Percentiles rank a stretch among this genome's conserved stretches.
Evolutionary conservation across 2,329 filamentous ascomycete species (phyloP).

Genomic region (Fusarium chlamydosporum): DNA sequence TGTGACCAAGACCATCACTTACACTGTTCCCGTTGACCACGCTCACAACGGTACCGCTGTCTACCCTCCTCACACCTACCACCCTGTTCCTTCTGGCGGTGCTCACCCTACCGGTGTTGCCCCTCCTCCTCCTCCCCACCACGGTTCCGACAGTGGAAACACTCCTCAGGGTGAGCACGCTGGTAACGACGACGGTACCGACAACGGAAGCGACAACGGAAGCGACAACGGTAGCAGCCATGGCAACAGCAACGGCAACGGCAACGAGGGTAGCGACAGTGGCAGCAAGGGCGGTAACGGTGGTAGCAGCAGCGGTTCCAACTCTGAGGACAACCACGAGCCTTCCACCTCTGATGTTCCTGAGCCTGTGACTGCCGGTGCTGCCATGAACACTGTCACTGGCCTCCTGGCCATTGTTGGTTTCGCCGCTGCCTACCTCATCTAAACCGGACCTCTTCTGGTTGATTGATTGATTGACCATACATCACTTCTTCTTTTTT

Average conservation of each 20-base stretch:
- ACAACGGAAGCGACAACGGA: constrained; percentile 7
- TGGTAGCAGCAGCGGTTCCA: constrained; percentile 16
- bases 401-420: constrained; percentile 58
- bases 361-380: constrained; percentile 48
- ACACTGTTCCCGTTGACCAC: constrained; percentile 43
- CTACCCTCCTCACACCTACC: constrained; percentile 42
- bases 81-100: constrained; percentile 40
- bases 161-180: constrained; percentile 30
- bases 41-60: constrained; percentile 40
- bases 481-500: background rate
- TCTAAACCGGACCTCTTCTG: constrained; percentile 53
- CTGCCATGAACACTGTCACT: constrained; percentile 53
- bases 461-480: background rate
- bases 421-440: constrained; percentile 58
- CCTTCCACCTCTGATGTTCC: constrained; percentile 36
- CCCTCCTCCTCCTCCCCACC: constrained; percentile 24
- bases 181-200: constrained; percentile 18
- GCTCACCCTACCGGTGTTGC: constrained; percentile 36
- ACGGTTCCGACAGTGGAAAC: constrained; percentile 39
- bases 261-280: background rate
- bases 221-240: background rate
- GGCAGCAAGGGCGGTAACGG: background rate
- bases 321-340: constrained; percentile 28
- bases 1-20: constrained; percentile 48
- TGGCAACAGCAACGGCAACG: background rate